Conservation (phyloP, 768 basidiomycete genomes). For the Mycena rosella region DNA sequence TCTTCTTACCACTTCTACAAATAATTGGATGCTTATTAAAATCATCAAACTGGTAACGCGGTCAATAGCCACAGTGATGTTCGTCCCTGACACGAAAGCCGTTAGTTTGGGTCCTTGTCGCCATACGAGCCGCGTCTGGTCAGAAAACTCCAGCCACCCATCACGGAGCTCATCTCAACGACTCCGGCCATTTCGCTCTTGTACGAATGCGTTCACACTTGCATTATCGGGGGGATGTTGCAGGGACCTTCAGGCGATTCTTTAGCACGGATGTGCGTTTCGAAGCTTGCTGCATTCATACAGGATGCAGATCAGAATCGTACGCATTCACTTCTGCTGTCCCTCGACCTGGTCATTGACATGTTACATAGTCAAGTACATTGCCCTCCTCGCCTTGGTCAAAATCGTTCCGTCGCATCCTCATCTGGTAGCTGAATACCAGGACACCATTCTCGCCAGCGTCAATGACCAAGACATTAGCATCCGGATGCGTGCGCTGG, state of each 20-base stretch:
- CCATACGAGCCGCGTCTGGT: conserved; percentile 95
- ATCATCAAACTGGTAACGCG: conserved; percentile 90
- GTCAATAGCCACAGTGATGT: neutral
- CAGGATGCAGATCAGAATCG: conserved; percentile 96
- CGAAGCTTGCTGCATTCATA: conserved; percentile 93
- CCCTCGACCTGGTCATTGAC: conserved; percentile 11
- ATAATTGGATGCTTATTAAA: conserved; percentile 99
- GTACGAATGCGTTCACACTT: conserved; percentile 98
- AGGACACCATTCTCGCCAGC: conserved; percentile 90
- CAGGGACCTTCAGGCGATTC: conserved; percentile 81
- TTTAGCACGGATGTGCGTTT: conserved; percentile 89
- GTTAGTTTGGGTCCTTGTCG: conserved; percentile 91
- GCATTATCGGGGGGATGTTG: conserved; percentile 97
- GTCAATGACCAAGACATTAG: conserved; percentile 95
- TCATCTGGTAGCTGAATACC: conserved; percentile 90
- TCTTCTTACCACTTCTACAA: conserved; percentile 91
- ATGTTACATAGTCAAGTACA: conserved; percentile 88
- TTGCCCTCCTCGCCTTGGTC: conserved; percentile 93
- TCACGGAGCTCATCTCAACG: conserved; percentile 95
- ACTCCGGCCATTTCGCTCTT: conserved; percentile 95
- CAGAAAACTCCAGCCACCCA: conserved; percentile 93
- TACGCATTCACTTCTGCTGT: conserved; percentile 59
- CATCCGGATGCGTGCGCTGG: conserved; percentile 95
- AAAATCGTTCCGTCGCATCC: conserved; percentile 96
- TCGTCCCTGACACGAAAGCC: conserved; percentile 20